A percentile compares a stretch with the other conserved stretches of the same genome.
Evolutionary conservation across 169 alveolate genomes (phyloP).

Genomic region (Babesia ovata): DNA sequence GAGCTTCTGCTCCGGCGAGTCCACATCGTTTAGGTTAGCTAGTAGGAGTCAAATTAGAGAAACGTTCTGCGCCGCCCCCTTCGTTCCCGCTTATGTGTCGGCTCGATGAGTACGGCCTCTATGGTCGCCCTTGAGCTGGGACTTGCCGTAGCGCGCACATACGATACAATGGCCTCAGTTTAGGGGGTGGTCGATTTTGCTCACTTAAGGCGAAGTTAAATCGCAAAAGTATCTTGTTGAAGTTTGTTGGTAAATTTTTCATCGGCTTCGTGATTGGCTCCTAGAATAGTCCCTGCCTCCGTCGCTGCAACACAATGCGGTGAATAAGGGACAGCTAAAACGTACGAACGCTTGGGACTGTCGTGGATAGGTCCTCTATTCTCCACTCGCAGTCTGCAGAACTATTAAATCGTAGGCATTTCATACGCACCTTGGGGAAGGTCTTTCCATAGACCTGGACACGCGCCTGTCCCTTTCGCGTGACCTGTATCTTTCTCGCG

Average conservation of each 20-base stretch:
- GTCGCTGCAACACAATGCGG: slow-evolving; percentile 15
- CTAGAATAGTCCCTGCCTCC: slow-evolving; percentile 39
- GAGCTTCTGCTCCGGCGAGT: too few relatives aligned
- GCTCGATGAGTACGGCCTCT: too few relatives aligned
- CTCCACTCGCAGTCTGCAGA: slow-evolving; percentile 6
- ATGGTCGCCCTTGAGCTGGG: too few relatives aligned
- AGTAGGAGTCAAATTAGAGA: too few relatives aligned
- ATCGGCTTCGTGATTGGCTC: slow-evolving; percentile 41
- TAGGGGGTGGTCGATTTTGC: background rate
- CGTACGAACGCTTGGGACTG: slow-evolving; percentile 33
- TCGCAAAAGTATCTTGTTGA: background rate
- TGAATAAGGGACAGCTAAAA: background rate
- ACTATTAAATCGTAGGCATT: background rate
- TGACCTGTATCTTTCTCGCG: slow-evolving; percentile 35
- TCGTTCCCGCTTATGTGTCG: too few relatives aligned
- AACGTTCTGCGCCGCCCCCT: too few relatives aligned
- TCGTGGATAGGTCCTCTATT: slow-evolving; percentile 32
- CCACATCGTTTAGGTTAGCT: too few relatives aligned
- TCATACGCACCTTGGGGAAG: slow-evolving; percentile 13
- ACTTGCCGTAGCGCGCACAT: too few relatives aligned
- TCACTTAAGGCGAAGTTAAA: background rate
- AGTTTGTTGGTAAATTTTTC: background rate
- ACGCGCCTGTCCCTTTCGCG: slow-evolving; percentile 41
- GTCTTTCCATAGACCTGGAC: slow-evolving; percentile 22
- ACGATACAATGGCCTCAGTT: too few relatives aligned